Base-by-base conservation (phyloP, 345 rosid species). In the Crucihimalaya himalaica region DNA sequence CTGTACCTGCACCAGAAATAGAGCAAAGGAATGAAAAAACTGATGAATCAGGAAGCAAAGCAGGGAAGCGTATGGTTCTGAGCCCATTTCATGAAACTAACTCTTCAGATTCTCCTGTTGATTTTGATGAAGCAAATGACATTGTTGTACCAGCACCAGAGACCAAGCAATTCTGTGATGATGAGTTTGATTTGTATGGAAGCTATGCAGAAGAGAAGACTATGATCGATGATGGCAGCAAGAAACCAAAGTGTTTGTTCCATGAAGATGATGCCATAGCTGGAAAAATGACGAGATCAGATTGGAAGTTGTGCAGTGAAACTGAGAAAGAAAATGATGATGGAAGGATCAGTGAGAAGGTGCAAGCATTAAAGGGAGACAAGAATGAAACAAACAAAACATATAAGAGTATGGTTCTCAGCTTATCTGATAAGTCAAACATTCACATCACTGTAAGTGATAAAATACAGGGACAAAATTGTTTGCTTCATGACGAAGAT, bases 91-190 rank as follows among this genome's bases (percentile, higher is more conserved):
- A 58, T 21, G 65, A 32, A 15, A 60, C 16, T 20, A 71, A 48
- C 20, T 59, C 58, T n/a, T 70, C 37, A 11, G 35, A 70, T n/a
- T 13, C 35, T 58, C 18, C 23, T 58, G 14, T 57, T 16, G 47
- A 12, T 45, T 10, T n/a, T 21, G 7, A 32, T 21, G n/a, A 7
- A 31, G 21, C 4, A 32, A 8, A 34, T 14, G 47, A 60, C 66
- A 60, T 40, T 23, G 35, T 42, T 42, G 23, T 23, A 12, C 14
- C 34, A 15, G 51, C 51, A 23, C 50, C 20, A 61, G 51, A 61
- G 66, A 25, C 12, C 40, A 61, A 8, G 21, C 4, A 40, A 61
- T 15, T 19, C 21, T 40, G 35, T 25, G 66, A 40, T 25, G 51
- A 61, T 60, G 48, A 37, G 64, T 47, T 59, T 20, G 28, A 13